Percentiles rank a stretch among this genome's conserved stretches.
phyloP scores from a whole-genome alignment of 371 early-diverging fungal species.

The Apophysomyces variabilis region DNA sequence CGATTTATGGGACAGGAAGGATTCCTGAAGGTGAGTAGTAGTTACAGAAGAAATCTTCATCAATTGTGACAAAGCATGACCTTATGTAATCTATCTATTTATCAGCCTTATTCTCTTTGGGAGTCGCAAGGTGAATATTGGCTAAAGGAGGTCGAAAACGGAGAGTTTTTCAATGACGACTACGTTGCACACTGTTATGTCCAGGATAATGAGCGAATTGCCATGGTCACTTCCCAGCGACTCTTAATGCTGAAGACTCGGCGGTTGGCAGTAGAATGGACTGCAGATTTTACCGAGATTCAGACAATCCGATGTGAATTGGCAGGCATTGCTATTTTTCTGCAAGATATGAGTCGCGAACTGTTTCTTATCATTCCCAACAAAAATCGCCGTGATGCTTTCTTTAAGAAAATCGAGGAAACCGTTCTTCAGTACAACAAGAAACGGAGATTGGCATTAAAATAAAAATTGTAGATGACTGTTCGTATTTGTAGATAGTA shows the following conservation, averaged over 20 bases:
- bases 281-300: conserved; percentile 57
- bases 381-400: conserved; percentile 57
- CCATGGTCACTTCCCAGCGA: conserved; percentile 72
- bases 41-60: neutral
- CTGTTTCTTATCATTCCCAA: conserved; percentile 68
- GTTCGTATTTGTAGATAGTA: no score
- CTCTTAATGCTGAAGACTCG: conserved; percentile 72
- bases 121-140: conserved; percentile 92
- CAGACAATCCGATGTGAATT: conserved; percentile 50
- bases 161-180: conserved; percentile 77
- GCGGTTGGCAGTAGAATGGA: conserved; percentile 74
- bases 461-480: no score
- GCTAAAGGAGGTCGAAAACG: conserved; percentile 84
- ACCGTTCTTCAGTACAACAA: conserved; percentile 44
- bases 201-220: conserved; percentile 73
- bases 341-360: conserved; percentile 52
- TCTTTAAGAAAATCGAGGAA: conserved; percentile 65
- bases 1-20: conserved; percentile 85
- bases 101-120: conserved; percentile 73
- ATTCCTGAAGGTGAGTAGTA: conserved; percentile 53
- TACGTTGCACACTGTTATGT: conserved; percentile 87
- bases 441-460: neutral
- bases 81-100: neutral
- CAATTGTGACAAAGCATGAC: neutral
- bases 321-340: conserved; percentile 54